Percentiles rank a stretch among this genome's conserved stretches.
These are phyloP conservation scores for Penicillium chermesinum DNA, from an alignment of 495 filamentous ascomycete genomes.

Conservation along the genomic window DNA sequence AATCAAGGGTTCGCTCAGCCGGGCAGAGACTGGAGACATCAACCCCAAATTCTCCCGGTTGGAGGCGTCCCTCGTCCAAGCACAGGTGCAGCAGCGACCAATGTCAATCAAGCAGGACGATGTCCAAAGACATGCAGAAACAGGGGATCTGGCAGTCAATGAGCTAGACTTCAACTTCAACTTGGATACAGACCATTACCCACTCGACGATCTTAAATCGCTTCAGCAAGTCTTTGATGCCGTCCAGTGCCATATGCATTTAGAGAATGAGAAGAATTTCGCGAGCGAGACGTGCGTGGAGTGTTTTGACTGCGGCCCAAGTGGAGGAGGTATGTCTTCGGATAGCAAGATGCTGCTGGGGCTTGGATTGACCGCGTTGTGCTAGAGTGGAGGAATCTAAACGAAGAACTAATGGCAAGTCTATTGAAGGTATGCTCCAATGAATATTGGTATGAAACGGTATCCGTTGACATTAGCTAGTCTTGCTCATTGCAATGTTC, in stretches of 20 bases:
- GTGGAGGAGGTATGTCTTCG: conserved; percentile 3
- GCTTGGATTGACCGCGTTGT: background rate
- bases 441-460: too few species aligned
- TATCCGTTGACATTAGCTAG: background rate
- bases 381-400: background rate
- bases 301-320: conserved; percentile 2
- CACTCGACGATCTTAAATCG: conserved; percentile 6
- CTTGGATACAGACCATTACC: conserved; percentile 1
- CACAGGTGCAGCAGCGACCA: conserved; percentile 8
- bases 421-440: background rate
- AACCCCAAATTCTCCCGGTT: conserved; percentile 4
- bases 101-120: conserved; percentile 9
- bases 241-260: conserved; percentile 8
- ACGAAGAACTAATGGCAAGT: background rate
- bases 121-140: conserved; percentile 7
- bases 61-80: conserved; percentile 6
- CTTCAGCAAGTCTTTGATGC: conserved; percentile 14
- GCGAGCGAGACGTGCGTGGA: conserved; percentile 3
- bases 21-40: conserved; percentile 8
- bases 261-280: conserved; percentile 5
- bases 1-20: conserved; percentile 4
- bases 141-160: conserved; percentile 4
- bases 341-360: too few species aligned
- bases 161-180: conserved; percentile 10
- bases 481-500: background rate